These are phyloP conservation scores for Bryum argenteum DNA, from an alignment of 225 moss, liverwort and hornwort genomes.

Conservation along the genomic window DNA sequence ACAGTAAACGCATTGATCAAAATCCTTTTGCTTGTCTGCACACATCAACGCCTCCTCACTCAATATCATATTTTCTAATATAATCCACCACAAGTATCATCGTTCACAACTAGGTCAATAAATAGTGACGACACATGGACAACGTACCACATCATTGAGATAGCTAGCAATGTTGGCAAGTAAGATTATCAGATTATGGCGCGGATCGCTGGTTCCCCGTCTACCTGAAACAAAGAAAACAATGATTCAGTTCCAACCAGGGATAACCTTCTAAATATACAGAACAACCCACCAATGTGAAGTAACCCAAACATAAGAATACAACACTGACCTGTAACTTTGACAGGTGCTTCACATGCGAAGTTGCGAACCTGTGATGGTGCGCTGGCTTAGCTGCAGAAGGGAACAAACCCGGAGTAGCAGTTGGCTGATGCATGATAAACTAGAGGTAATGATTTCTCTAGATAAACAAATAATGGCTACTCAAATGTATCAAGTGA, in stretches of 20 bases:
- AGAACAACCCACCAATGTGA: neutral
- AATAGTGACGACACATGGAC: neutral
- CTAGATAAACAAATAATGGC: too few species aligned
- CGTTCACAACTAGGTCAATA: neutral
- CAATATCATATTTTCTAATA: neutral
- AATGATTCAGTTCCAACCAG: neutral
- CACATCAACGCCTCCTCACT: conserved; percentile 35
- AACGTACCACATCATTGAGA: conserved; percentile 80
- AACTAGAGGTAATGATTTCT: too few species aligned
- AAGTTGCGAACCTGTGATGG: conserved; percentile 66
- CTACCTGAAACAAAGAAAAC: conserved; percentile 57
- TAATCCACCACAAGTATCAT: neutral
- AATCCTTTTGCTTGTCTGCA: conserved; percentile 92
- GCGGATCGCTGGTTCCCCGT: conserved; percentile 95
- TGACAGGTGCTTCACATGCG: conserved; percentile 83
- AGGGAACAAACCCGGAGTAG: conserved; percentile 10
- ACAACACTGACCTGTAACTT: conserved; percentile 77
- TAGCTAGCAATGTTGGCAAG: conserved; percentile 93
- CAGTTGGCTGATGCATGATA: conserved; percentile 5
- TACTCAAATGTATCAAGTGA: too few species aligned
- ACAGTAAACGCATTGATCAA: conserved; percentile 98
- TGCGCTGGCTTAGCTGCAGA: conserved; percentile 87
- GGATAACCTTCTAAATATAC: neutral
- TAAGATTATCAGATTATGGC: conserved; percentile 93
- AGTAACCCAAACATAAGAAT: neutral